Evolutionary conservation across 23 red algal genomes (phyloP), one percentile per base, ranked within the genome.

Genomic region (Agarophyton chilense): DNA sequence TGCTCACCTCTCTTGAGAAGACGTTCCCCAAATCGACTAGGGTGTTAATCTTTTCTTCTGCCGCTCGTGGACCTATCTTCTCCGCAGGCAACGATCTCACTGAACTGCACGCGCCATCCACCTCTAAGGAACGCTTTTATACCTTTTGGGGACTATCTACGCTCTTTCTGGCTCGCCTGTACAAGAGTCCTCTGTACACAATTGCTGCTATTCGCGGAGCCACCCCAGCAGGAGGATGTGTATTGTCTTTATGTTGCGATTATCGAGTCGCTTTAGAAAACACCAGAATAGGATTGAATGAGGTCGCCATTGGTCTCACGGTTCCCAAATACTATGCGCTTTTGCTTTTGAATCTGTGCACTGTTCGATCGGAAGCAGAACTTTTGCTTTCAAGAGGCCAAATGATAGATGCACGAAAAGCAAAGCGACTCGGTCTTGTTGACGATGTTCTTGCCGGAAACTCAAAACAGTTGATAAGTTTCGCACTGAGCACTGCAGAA

Each of bases 31-130:
- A 64, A 1, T 26, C n/a, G 9, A 57, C 74, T 10, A 65, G 78
- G 25, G 71, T 65, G 10, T 26, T 93, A 19, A 55, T 93, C 34
- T 40, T 93, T 58, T 71, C 90, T 5, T 93, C 90, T 42, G 49
- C 75, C 4, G 65, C 73, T 17, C 31, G 60, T 21, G 60, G 81
- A 11, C 22, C 54, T 11, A 79, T 94, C 14, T 94, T 94, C 34
- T 88, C 82, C 2, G 92, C 92, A 44, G 92, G 92, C 52, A 94
- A 94, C 52, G 92, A 94, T 41, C 55, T 94, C 73, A 79, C 72
- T 0, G 92, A 94, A 44, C 65, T 94, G 19, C 77, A 94, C 52
- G 73, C 66, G 10, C 82, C 82, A 29, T 75, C 57, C 46, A 94
- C 92, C 9, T 63, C 81, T n/a, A 56, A 72, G 45, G 10, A 31